phyloP scores from a whole-genome alignment of 2,329 filamentous ascomycete genomes.

The Penicillium sp. region DNA sequence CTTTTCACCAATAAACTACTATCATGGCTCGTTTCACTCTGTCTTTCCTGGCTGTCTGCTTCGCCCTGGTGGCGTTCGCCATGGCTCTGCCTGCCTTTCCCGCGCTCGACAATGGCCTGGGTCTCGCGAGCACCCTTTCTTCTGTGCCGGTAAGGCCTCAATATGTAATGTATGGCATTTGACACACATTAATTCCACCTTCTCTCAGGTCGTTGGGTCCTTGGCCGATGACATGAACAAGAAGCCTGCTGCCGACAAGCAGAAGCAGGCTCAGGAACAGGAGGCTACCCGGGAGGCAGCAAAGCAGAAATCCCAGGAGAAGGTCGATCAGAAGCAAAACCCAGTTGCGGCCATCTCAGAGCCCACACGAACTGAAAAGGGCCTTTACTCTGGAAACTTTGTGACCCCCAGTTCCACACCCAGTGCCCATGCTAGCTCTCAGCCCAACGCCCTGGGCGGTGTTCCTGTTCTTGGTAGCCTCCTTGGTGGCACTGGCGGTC shows the following conservation, averaged over 20 bases:
- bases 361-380: conserved; percentile 12
- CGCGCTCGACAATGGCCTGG: conserved; percentile 1
- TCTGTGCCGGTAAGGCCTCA: conserved; percentile 16
- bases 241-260: conserved; percentile 7
- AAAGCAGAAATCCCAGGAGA: conserved; percentile 2
- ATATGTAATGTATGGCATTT: background rate
- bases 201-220: conserved; percentile 11
- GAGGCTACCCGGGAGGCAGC: background rate
- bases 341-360: background rate
- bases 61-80: conserved; percentile 26
- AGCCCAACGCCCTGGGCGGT: conserved; percentile 15
- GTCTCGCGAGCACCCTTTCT: conserved; percentile 9
- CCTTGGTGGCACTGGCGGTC: conserved; percentile 11
- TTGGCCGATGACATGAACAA: conserved; percentile 14
- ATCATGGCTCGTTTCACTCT: conserved; percentile 30
- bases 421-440: conserved; percentile 9
- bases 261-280: conserved; percentile 3
- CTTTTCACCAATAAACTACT: conserved; percentile 5
- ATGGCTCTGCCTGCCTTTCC: conserved; percentile 26
- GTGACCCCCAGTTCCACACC: conserved; percentile 14
- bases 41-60: conserved; percentile 24
- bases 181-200: background rate
- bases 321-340: background rate
- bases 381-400: conserved; percentile 18
- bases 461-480: conserved; percentile 23